These are phyloP conservation scores for Ogataea pini DNA, from an alignment of 805 yeast species.

Conservation along the genomic window DNA sequence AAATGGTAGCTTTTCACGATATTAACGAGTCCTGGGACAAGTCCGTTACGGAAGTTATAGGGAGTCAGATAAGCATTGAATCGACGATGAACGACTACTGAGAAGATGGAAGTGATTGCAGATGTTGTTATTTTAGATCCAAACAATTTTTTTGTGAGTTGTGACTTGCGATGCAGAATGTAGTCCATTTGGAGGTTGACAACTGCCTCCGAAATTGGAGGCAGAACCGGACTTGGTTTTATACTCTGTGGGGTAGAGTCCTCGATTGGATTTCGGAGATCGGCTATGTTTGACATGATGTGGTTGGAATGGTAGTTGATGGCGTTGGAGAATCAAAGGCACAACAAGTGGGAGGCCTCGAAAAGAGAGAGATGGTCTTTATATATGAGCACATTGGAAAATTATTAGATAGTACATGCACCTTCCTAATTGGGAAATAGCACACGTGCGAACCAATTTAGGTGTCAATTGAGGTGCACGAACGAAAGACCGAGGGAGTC, in stretches of 20 bases:
- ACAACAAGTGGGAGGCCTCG: too few species aligned
- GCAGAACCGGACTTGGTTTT: constrained; percentile 48
- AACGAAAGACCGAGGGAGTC: too few species aligned
- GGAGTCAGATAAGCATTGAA: constrained; percentile 26
- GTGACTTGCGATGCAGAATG: constrained; percentile 47
- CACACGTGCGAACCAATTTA: constrained; percentile 19
- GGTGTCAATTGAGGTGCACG: too few species aligned
- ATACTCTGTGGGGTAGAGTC: constrained; percentile 53
- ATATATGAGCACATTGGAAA: neutral
- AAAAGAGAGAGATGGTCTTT: neutral
- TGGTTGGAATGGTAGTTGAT: neutral
- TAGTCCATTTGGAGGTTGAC: constrained; percentile 66
- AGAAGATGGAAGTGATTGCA: constrained; percentile 25
- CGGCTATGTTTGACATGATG: neutral
- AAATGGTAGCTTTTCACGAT: constrained; percentile 26
- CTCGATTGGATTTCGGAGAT: constrained; percentile 55
- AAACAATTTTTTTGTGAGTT: constrained; percentile 45
- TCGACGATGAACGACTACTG: constrained; percentile 21
- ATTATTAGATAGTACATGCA: neutral
- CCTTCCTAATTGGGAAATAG: constrained; percentile 15
- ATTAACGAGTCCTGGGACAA: constrained; percentile 12
- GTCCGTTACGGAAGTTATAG: constrained; percentile 24
- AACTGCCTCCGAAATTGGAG: constrained; percentile 60
- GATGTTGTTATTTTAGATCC: constrained; percentile 46
- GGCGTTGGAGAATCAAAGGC: too few species aligned